These are phyloP conservation scores for Phytophthora crassamura DNA, from an alignment of 352 stramenopile genomes.

Conservation along the genomic window DNA sequence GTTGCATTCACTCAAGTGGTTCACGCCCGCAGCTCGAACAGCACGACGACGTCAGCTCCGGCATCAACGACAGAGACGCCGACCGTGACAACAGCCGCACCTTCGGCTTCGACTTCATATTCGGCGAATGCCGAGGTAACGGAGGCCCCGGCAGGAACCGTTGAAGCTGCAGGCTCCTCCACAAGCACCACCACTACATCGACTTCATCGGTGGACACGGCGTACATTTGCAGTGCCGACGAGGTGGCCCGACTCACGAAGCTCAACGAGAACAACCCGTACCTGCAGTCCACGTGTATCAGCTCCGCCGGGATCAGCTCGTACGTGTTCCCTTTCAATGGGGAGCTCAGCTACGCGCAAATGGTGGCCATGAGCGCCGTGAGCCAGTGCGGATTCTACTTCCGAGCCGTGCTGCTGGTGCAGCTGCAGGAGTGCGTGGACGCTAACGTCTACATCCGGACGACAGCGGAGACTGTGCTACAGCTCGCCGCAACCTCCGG, in stretches of 20 bases:
- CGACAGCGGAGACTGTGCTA: constrained; percentile 38
- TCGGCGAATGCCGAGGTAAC: constrained; percentile 9
- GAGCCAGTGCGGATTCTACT: constrained; percentile 33
- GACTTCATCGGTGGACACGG: constrained; percentile 9
- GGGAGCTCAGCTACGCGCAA: constrained; percentile 38
- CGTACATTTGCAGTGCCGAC: constrained; percentile 42
- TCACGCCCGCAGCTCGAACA: constrained; percentile 18
- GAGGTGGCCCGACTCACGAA: constrained; percentile 36
- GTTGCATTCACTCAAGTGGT: constrained; percentile 5
- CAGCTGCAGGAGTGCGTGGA: constrained; percentile 41
- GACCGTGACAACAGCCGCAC: constrained; percentile 12
- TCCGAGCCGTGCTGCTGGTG: constrained; percentile 38
- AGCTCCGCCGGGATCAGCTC: constrained; percentile 23
- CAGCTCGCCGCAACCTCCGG: constrained; percentile 28
- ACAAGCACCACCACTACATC: background rate
- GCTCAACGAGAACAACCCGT: constrained; percentile 40
- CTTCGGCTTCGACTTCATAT: constrained; percentile 11
- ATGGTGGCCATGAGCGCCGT: constrained; percentile 38
- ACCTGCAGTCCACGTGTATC: constrained; percentile 32
- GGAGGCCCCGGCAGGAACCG: constrained; percentile 23
- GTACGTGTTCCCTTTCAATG: constrained; percentile 44
- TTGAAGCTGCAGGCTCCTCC: constrained; percentile 10
- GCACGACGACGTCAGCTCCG: constrained; percentile 16
- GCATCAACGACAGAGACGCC: constrained; percentile 23
- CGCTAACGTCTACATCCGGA: constrained; percentile 40